phyloP scores from a whole-genome alignment of 2,329 filamentous ascomycete genomes.

The Xylariaceae sp. region DNA sequence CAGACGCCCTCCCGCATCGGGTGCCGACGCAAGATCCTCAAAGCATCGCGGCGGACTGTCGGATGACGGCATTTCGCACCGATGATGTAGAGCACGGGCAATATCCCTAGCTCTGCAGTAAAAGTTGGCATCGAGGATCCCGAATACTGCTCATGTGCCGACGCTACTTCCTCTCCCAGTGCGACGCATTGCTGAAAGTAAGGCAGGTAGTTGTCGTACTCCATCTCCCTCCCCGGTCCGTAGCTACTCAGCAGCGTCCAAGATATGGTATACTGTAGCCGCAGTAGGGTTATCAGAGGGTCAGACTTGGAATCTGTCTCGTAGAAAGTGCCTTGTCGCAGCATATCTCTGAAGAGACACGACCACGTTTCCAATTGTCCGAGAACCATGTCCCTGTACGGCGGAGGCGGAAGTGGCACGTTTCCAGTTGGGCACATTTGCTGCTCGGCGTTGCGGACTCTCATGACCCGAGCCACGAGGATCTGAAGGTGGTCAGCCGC shows the following conservation, averaged over 20 bases:
- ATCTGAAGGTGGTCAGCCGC: conserved; percentile 33
- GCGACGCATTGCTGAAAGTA: conserved; percentile 30
- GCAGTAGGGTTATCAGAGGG: conserved; percentile 28
- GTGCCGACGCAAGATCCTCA: conserved; percentile 26
- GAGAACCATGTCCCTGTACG: conserved; percentile 16
- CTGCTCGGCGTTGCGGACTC: conserved; percentile 25
- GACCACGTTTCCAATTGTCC: conserved; percentile 28
- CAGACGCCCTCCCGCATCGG: conserved; percentile 34
- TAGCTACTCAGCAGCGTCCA: conserved; percentile 26
- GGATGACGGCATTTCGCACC: conserved; percentile 38
- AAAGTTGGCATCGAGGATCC: conserved; percentile 28
- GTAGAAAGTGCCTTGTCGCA: conserved; percentile 16
- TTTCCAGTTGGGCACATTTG: conserved; percentile 14
- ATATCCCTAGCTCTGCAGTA: conserved; percentile 33
- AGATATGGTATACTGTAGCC: conserved; percentile 31
- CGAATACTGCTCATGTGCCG: conserved; percentile 23
- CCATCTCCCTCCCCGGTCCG: conserved; percentile 29
- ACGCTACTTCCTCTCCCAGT: conserved; percentile 23
- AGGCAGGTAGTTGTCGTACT: conserved; percentile 30
- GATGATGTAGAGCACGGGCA: conserved; percentile 35
- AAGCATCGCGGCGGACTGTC: conserved; percentile 29
- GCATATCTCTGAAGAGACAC: conserved; percentile 26
- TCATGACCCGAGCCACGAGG: conserved; percentile 32
- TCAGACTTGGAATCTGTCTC: conserved; percentile 11
- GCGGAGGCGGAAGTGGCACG: conserved; percentile 7